Conservation (phyloP, 345 rosid genomes). For the Gossypium mustelinum region DNA sequence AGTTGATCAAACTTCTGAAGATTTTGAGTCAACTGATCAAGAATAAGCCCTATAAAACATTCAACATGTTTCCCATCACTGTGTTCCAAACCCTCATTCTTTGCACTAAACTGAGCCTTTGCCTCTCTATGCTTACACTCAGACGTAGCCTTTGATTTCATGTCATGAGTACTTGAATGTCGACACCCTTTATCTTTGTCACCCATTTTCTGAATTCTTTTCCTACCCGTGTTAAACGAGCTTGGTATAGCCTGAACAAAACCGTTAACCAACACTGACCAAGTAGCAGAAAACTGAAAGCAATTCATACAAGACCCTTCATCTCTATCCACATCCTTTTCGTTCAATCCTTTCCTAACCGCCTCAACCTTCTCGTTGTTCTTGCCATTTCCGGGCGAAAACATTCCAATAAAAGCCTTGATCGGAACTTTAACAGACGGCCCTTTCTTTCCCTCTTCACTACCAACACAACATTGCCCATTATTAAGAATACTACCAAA, state of each 20-base stretch:
- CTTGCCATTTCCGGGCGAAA: slow-evolving; percentile 28
- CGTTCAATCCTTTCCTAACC: slow-evolving; percentile 29
- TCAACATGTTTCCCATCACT: slow-evolving; percentile 35
- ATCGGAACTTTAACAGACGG: slow-evolving; percentile 43
- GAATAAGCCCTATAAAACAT: slow-evolving; percentile 43
- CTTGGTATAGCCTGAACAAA: slow-evolving; percentile 50
- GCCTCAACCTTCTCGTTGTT: slow-evolving; percentile 20
- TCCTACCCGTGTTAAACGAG: slow-evolving; percentile 43
- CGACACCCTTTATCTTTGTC: slow-evolving; percentile 28
- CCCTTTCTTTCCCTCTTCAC: slow-evolving; percentile 48
- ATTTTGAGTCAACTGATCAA: slow-evolving; percentile 48
- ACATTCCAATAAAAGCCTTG: slow-evolving; percentile 38
- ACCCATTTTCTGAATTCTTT: slow-evolving; percentile 32
- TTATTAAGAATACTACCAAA: slow-evolving; percentile 13
- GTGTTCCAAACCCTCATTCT: slow-evolving; percentile 17
- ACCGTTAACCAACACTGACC: slow-evolving; percentile 51
- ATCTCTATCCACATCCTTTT: slow-evolving; percentile 29
- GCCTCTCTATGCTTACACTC: slow-evolving; percentile 25
- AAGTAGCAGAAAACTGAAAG: slow-evolving; percentile 53
- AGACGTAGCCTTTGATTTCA: slow-evolving; percentile 20
- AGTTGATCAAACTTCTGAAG: slow-evolving; percentile 51
- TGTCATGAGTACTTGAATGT: slow-evolving; percentile 16
- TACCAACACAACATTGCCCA: slow-evolving; percentile 20
- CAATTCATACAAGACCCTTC: slow-evolving; percentile 51
- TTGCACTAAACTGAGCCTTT: slow-evolving; percentile 13